phyloP scores from a whole-genome alignment of 2,329 filamentous ascomycete species.

The Phialophora macrospora region DNA sequence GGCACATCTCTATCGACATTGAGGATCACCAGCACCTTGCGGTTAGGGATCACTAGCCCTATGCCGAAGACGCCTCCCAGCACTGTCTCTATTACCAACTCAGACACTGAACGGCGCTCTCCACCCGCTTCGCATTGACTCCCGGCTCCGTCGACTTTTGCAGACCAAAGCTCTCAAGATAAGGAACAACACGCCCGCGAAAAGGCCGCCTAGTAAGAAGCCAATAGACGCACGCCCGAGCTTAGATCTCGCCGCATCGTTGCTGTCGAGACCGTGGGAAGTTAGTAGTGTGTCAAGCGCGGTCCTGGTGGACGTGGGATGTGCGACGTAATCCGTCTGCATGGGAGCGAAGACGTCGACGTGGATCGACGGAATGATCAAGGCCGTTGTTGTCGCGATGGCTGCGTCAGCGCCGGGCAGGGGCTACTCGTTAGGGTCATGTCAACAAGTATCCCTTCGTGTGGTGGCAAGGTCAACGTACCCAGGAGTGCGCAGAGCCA shows the following conservation, averaged over 20 bases:
- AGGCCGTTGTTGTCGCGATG: neutral
- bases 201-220: neutral
- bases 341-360: constrained; percentile 1
- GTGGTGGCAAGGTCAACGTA: neutral
- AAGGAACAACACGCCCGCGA: neutral
- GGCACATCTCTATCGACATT: neutral
- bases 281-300: neutral
- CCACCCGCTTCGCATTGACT: neutral
- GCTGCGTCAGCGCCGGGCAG: neutral
- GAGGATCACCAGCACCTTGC: neutral
- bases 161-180: neutral
- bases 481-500: neutral
- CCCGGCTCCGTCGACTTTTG: neutral
- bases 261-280: neutral
- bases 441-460: neutral
- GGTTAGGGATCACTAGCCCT: neutral
- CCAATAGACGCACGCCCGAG: neutral
- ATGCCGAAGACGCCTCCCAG: neutral
- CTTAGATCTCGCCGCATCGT: neutral
- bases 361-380: neutral
- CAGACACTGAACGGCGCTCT: constrained; percentile 1
- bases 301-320: neutral
- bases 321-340: neutral
- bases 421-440: neutral
- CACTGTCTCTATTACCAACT: neutral